Base-by-base conservation (phyloP, 768 basidiomycete species). In the Suillus placidus region DNA sequence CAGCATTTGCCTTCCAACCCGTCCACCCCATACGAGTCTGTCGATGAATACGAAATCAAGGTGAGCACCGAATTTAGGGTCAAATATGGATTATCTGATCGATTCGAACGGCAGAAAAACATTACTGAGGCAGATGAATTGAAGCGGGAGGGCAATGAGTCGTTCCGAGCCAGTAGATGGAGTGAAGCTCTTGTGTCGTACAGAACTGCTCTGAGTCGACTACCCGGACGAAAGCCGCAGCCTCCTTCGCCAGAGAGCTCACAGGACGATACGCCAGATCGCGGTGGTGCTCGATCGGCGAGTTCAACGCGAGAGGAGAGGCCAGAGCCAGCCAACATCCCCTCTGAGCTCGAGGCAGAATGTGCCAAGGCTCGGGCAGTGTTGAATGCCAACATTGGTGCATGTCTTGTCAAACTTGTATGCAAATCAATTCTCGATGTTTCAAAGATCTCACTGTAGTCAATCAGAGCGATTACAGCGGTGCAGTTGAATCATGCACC, bases 331-430 rank as follows among this genome's bases (percentile, higher is more conserved):
- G 43, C 49, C 75, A 63, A 69, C 70, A 30, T 26, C 68, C 40
- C 71, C 78, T 69, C 74, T 16, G 78, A 75, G 38, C 65, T 84
- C n/a, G 82, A 87, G 43, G 49, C 69, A 43, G 80, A 87, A 61
- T 85, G 82, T 68, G 78, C 81, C 14, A 88, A 87, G 71, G 81
- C 84, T 32, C 84, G 93, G 62, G 88, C 94, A 37, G 82, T 93
- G 18, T 74, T 96, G 69, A 85, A 92, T 73, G 89, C 91, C n/a
- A 98, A 98, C 73, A 88, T 97, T 45, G 95, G 85, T 0, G 95
- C 95, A 61, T 96, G 94, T 71, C 82, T 88, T 73, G 82, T 92
- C 6, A 93, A 93, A 71, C 76, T 93, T 76, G 94, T 93, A 71
- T 72, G 88, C 71, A 26, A 42, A 61, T 37, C 37, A 51, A 64